A percentile compares a stretch with the other conserved stretches of the same genome.
Evolutionary conservation across 306 rosid species (phyloP).

Genomic region (Lathyrus aphaca): DNA sequence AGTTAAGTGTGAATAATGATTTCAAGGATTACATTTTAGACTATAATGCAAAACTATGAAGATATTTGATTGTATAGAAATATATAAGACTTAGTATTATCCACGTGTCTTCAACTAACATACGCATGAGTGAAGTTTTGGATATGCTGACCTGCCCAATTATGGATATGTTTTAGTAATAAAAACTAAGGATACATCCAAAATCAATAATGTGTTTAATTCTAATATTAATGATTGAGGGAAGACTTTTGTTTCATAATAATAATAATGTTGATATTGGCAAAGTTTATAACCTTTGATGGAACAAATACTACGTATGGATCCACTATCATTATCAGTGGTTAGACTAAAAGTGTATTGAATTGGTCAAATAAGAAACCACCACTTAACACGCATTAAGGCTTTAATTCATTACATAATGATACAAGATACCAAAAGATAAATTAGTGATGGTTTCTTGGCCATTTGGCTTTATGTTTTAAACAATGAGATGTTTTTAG

Average conservation of each 20-base stretch:
- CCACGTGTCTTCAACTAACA: constrained; percentile 28
- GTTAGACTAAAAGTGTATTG: constrained; percentile 28
- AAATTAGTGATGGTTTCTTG: constrained; percentile 22
- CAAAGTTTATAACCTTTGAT: constrained; percentile 35
- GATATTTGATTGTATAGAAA: constrained; percentile 1
- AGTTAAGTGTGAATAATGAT: constrained; percentile 16
- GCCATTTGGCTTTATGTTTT: constrained; percentile 36
- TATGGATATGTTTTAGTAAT: constrained; percentile 19
- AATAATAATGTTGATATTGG: constrained; percentile 40
- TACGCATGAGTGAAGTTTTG: constrained; percentile 1
- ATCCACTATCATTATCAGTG: constrained; percentile 30
- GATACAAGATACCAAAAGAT: constrained; percentile 24
- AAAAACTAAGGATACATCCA: constrained; percentile 13
- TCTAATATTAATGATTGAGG: constrained; percentile 34
- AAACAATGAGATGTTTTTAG: neutral
- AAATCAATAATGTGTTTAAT: constrained; percentile 21
- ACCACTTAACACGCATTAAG: constrained; percentile 37
- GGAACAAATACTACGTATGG: constrained; percentile 27
- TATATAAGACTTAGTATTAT: constrained; percentile 17
- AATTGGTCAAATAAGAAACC: constrained; percentile 36
- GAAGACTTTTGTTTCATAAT: constrained; percentile 34
- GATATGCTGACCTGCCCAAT: constrained; percentile 12
- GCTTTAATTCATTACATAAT: constrained; percentile 36
- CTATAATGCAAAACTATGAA: neutral
- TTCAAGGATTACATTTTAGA: constrained; percentile 9